Base-by-base conservation (phyloP, 2,329 filamentous ascomycete species). In the Xylaria arbuscula region DNA sequence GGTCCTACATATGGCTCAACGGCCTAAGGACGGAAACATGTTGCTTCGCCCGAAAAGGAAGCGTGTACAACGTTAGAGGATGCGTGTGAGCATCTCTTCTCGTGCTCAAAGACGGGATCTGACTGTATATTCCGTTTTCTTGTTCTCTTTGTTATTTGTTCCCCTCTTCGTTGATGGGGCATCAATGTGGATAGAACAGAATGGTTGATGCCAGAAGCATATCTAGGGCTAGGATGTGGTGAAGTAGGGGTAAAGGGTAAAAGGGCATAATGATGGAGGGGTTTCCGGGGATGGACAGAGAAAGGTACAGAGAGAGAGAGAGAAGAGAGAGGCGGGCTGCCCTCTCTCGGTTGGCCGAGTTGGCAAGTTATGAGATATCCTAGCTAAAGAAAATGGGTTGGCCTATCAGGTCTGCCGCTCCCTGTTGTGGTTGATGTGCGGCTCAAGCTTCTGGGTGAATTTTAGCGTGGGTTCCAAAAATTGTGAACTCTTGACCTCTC, bases 381-480 rank as follows among this genome's bases (percentile, higher is more conserved):
- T 75, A 75, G 73, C 71, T 74, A 73, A 73, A 69, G 69, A 64
- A 73, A 69, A 74, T 71, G 61, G 67, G 58, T 65, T 68, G 74
- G 71, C 76, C 76, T 78, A 78, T 78, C 76, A 78, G 65, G 75
- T 74, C 72, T 70, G 69, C 58, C 68, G 58, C 59, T 72, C 62
- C 70, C 61, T 74, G 67, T 70, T 70, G 70, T 74, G 70, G 69
- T 73, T 73, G 71, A 72, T 72, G 68, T 76, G 76, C 76, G 76
- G 76, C 76, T 77, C 76, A 74, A 76, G 72, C 70, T 70, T 69
- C 54, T 73, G 72, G 71, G 72, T 74, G 71, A 74, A 69, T 75
- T 78, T 77, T 78, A 78, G 76, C 76, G 76, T 77, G 76, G 71
- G 71, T 75, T 68, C 75, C 71, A 72, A 75, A 28, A 71, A 74